These are phyloP conservation scores for Aurantiochytrium sp. DNA, from an alignment of 108 stramenopile genomes.

Conservation along the genomic window DNA sequence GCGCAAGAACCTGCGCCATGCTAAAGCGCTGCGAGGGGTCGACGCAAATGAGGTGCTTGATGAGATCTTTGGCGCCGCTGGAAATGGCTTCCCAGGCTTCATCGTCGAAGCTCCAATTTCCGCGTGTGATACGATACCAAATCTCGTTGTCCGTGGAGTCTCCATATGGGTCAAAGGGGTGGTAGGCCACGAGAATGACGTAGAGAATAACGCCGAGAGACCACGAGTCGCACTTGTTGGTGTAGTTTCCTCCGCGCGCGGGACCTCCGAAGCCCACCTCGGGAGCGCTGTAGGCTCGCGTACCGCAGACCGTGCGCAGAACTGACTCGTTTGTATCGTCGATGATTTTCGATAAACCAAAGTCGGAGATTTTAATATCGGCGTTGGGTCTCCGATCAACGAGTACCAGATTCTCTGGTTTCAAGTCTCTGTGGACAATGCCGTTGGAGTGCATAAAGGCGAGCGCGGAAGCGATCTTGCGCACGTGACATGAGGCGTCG, in stretches of 20 bases:
- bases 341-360: slow-evolving; percentile 51
- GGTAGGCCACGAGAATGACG: slow-evolving; percentile 37
- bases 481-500: slow-evolving; percentile 48
- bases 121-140: slow-evolving; percentile 5
- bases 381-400: background rate
- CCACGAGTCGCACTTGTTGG: slow-evolving; percentile 33
- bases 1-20: slow-evolving; percentile 3
- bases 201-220: slow-evolving; percentile 34
- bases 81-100: background rate
- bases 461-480: slow-evolving; percentile 57
- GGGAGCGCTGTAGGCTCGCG: slow-evolving; percentile 34
- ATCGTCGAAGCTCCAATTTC: background rate
- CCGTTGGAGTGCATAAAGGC: slow-evolving; percentile 62
- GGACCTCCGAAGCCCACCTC: slow-evolving; percentile 21
- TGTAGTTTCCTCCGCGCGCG: slow-evolving; percentile 21
- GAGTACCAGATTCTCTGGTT: slow-evolving; percentile 69
- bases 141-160: background rate
- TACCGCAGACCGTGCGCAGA: slow-evolving; percentile 31
- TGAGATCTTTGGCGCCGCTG: slow-evolving; percentile 13
- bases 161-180: slow-evolving; percentile 32
- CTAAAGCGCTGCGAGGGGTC: slow-evolving; percentile 12
- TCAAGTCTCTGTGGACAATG: slow-evolving; percentile 75
- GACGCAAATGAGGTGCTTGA: slow-evolving; percentile 14
- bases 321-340: background rate
- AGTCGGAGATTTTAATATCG: slow-evolving; percentile 60